Percentiles rank a stretch among this genome's conserved stretches.
These are phyloP conservation scores for Ophiocytium majus DNA, from an alignment of 352 stramenopile genomes.

Conservation along the genomic window DNA sequence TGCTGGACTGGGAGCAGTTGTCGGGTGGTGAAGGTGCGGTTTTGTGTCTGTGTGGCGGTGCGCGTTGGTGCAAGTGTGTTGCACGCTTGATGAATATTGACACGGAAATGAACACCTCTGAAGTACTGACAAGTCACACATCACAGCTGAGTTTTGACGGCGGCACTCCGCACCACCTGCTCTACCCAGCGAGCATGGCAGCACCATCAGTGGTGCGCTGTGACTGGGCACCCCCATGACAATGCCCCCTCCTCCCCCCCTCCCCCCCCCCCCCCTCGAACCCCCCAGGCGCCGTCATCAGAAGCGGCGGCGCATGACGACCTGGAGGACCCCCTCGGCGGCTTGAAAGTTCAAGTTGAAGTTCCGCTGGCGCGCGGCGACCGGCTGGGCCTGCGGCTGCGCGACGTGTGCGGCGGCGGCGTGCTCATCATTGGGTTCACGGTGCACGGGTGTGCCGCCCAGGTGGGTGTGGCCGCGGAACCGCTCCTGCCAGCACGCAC, in stretches of 20 bases:
- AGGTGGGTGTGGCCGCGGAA: too few species aligned
- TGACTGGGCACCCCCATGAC: background rate
- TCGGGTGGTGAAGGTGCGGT: too few species aligned
- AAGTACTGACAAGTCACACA: too few species aligned
- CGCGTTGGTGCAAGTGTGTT: too few species aligned
- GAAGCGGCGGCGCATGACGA: too few species aligned
- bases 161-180: background rate
- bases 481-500: too few species aligned
- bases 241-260: background rate
- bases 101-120: too few species aligned
- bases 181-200: background rate
- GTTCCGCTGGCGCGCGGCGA: background rate
- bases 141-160: background rate
- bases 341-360: background rate
- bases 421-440: slow-evolving; percentile 8
- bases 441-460: background rate
- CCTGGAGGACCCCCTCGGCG: background rate
- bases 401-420: background rate
- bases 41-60: too few species aligned
- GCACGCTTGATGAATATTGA: too few species aligned
- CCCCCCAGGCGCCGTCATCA: too few species aligned
- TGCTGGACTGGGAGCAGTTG: too few species aligned
- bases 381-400: slow-evolving; percentile 1
- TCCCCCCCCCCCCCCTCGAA: background rate
- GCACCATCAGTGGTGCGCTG: background rate